phyloP scores from a whole-genome alignment of 2,329 filamentous ascomycete species.

The Acrodontium crateriforme region DNA sequence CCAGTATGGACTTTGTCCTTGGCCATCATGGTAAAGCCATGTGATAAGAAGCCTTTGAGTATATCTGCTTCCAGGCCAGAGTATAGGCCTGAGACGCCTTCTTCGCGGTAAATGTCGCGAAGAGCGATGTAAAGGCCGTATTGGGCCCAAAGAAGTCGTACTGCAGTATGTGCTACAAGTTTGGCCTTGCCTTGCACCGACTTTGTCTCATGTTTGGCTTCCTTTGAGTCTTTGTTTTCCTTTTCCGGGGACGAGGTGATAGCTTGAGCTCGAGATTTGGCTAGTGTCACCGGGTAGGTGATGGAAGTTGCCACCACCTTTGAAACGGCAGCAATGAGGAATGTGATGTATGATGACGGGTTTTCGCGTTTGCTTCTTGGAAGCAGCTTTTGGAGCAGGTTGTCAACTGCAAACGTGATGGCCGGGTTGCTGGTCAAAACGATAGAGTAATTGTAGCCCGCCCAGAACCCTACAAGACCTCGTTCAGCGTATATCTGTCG shows the following conservation, averaged over 20 bases:
- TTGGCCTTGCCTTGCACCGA: conserved; percentile 1
- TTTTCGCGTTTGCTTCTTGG: conserved; percentile 37
- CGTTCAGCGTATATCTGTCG: conserved; percentile 52
- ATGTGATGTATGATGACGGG: conserved; percentile 42
- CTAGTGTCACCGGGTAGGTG: conserved; percentile 76
- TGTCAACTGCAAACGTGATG: conserved; percentile 73
- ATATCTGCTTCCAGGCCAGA: conserved; percentile 64
- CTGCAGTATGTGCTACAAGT: no score
- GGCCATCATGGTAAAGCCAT: conserved; percentile 75
- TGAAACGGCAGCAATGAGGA: conserved; percentile 59
- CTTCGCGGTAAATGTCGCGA: conserved; percentile 25
- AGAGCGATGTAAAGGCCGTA: conserved; percentile 18
- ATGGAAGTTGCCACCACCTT: conserved; percentile 63
- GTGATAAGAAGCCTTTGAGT: conserved; percentile 69
- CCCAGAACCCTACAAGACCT: conserved; percentile 68
- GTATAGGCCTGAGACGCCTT: conserved; percentile 59
- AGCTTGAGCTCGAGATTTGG: conserved; percentile 66
- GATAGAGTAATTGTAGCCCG: conserved; percentile 69
- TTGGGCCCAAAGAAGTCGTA: conserved; percentile 16
- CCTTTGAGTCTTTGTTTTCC: conserved; percentile 8
- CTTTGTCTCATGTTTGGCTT: conserved; percentile 1
- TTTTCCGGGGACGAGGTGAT: conserved; percentile 22
- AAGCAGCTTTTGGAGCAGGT: conserved; percentile 51
- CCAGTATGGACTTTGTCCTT: conserved; percentile 64
- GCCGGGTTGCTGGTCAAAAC: conserved; percentile 75